Percentiles rank a stretch among this genome's conserved stretches.
Conservation (phyloP, 352 stramenopile genomes). For the Phytophthora lateralis region DNA sequence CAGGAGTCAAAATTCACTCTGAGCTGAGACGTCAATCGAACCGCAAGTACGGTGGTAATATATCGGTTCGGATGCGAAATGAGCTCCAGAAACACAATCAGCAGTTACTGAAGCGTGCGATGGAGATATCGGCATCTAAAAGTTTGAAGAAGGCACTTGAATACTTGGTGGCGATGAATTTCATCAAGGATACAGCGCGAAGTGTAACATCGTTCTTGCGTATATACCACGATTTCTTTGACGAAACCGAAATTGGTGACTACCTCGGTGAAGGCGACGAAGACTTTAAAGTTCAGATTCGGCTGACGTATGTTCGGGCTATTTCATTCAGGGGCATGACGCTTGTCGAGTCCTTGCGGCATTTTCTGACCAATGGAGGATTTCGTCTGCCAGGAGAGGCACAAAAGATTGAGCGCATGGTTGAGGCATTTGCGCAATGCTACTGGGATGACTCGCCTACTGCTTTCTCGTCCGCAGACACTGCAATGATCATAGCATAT, state of each 20-base stretch:
- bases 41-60: constrained; percentile 50
- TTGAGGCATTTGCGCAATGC: constrained; percentile 97
- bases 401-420: constrained; percentile 98
- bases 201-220: constrained; percentile 95
- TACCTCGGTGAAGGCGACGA: constrained; percentile 95
- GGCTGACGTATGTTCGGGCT: constrained; percentile 94
- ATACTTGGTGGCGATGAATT: constrained; percentile 86
- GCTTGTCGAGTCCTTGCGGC: constrained; percentile 95
- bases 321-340: constrained; percentile 98
- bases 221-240: constrained; percentile 93
- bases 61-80: constrained; percentile 81
- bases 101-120: constrained; percentile 78
- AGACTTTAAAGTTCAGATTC: constrained; percentile 92
- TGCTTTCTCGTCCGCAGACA: constrained; percentile 81
- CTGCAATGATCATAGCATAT: constrained; percentile 91
- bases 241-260: constrained; percentile 93
- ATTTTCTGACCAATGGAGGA: constrained; percentile 97
- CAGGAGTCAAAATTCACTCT: constrained; percentile 5
- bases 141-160: constrained; percentile 89
- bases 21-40: constrained; percentile 21
- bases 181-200: constrained; percentile 81
- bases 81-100: constrained; percentile 86
- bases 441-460: constrained; percentile 95
- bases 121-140: constrained; percentile 82
- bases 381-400: constrained; percentile 97